phyloP scores from a whole-genome alignment of 2,329 filamentous ascomycete genomes.

The Pseudogymnoascus sp. region DNA sequence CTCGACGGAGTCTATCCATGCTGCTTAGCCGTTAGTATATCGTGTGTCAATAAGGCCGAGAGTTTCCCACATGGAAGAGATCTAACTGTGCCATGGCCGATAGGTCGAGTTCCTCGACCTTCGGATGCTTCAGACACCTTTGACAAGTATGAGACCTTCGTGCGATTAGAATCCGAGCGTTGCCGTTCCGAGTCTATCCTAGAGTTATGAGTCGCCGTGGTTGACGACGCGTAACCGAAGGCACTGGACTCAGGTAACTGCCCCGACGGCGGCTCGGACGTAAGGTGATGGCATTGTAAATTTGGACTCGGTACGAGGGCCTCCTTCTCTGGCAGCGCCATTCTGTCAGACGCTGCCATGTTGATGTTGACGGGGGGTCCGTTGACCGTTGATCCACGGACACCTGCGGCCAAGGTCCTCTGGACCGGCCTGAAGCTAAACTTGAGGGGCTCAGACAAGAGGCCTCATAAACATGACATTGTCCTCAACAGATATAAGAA shows the following conservation, averaged over 20 bases:
- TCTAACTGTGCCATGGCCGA: not conserved
- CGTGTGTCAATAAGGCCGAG: not conserved
- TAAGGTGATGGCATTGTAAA: not conserved
- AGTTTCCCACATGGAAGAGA: not conserved
- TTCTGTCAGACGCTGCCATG: constrained; percentile 6
- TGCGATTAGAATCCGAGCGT: constrained; percentile 2
- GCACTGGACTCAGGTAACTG: not conserved
- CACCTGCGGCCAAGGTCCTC: not conserved
- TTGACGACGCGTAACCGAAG: not conserved
- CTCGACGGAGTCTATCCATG: constrained; percentile 28
- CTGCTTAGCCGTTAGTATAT: constrained; percentile 17
- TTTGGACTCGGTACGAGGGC: not conserved
- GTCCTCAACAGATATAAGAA: constrained; percentile 5
- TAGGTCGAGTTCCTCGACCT: not conserved
- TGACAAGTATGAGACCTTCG: not conserved
- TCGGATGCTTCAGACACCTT: not conserved
- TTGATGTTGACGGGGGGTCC: not conserved
- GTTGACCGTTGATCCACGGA: not conserved
- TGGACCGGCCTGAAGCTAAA: constrained; percentile 3
- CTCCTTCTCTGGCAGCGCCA: constrained; percentile 2
- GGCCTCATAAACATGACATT: not conserved
- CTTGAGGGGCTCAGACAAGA: not conserved
- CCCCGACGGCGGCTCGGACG: not conserved
- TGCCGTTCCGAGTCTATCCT: not conserved
- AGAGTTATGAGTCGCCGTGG: not conserved